phyloP scores from a whole-genome alignment of 495 filamentous ascomycete genomes.

The Penicillium malachiteum region DNA sequence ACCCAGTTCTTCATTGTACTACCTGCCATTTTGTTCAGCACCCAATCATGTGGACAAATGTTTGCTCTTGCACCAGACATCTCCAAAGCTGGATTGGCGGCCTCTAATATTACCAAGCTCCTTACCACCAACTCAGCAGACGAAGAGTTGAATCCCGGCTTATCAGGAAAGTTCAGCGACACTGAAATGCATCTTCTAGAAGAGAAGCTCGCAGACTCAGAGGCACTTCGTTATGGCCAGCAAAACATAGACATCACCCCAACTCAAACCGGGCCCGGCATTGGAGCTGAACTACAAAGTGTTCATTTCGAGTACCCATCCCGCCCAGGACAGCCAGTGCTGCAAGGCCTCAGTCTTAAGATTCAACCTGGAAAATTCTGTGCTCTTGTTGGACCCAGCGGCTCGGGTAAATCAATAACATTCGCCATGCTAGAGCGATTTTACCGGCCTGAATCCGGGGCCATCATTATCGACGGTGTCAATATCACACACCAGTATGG shows the following conservation, averaged over 20 bases:
- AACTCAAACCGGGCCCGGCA: constrained; percentile 15
- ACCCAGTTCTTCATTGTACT: constrained; percentile 68
- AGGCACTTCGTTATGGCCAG: constrained; percentile 14
- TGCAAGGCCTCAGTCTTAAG: constrained; percentile 52
- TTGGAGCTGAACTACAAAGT: constrained; percentile 49
- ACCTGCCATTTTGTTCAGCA: constrained; percentile 55
- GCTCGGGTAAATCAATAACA: constrained; percentile 61
- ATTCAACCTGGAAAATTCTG: constrained; percentile 58
- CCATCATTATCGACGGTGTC: constrained; percentile 39
- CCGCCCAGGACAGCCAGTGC: constrained; percentile 50
- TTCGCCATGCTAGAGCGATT: constrained; percentile 60
- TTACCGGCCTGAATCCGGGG: constrained; percentile 46
- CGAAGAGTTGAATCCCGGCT: constrained; percentile 22
- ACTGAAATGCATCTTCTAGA: constrained; percentile 14
- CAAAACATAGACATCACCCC: not conserved
- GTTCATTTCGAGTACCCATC: constrained; percentile 62
- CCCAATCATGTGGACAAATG: constrained; percentile 64
- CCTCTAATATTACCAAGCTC: constrained; percentile 34
- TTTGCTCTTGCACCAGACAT: constrained; percentile 64
- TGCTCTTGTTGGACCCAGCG: constrained; percentile 59
- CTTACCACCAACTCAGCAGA: constrained; percentile 33
- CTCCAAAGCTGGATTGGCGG: constrained; percentile 48
- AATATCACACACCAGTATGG: constrained; percentile 37
- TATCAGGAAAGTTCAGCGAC: constrained; percentile 10
- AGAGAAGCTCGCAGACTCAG: constrained; percentile 27